Conservation (phyloP, 2,329 filamentous ascomycete genomes). For the Aspergillus ochraceoroseus region DNA sequence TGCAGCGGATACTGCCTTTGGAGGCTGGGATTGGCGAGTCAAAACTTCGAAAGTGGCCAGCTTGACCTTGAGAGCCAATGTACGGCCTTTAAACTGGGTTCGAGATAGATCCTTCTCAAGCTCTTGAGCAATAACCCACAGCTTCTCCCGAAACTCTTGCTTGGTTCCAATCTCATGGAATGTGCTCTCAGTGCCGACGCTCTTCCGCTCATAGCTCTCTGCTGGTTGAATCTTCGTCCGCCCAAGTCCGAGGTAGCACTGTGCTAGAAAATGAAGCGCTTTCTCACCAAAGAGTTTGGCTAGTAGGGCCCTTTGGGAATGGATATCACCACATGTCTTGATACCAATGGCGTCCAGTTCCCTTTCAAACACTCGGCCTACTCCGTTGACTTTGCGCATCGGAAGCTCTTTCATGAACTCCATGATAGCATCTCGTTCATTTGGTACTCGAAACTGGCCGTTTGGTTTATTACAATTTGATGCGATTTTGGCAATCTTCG, state of each 20-base stretch:
- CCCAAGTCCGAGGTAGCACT: slow-evolving; percentile 79
- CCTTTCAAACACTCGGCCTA: slow-evolving; percentile 90
- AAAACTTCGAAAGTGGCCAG: slow-evolving; percentile 89
- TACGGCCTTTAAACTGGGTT: slow-evolving; percentile 82
- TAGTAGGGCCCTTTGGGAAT: slow-evolving; percentile 66
- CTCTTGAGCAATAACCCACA: slow-evolving; percentile 75
- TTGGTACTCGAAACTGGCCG: slow-evolving; percentile 74
- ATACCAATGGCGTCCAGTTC: slow-evolving; percentile 84
- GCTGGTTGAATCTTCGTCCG: slow-evolving; percentile 79
- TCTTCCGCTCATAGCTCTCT: slow-evolving; percentile 87
- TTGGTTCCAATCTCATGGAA: slow-evolving; percentile 74
- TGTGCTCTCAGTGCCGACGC: slow-evolving; percentile 87
- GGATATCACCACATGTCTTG: slow-evolving; percentile 84
- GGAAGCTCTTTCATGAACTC: slow-evolving; percentile 78
- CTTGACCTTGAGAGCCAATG: slow-evolving; percentile 86
- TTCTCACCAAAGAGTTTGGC: slow-evolving; percentile 84
- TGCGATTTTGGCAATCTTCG: slow-evolving; percentile 89
- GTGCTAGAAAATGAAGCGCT: slow-evolving; percentile 77
- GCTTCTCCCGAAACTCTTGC: slow-evolving; percentile 65
- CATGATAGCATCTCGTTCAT: slow-evolving; percentile 70
- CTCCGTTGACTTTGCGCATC: slow-evolving; percentile 85
- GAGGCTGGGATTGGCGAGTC: slow-evolving; percentile 69
- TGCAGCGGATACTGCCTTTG: slow-evolving; percentile 65
- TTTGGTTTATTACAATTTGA: slow-evolving; percentile 97
- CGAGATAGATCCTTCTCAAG: slow-evolving; percentile 77